Base-by-base conservation (phyloP, 176 grass and related monocot genomes). In the Luzula sylvatica region DNA sequence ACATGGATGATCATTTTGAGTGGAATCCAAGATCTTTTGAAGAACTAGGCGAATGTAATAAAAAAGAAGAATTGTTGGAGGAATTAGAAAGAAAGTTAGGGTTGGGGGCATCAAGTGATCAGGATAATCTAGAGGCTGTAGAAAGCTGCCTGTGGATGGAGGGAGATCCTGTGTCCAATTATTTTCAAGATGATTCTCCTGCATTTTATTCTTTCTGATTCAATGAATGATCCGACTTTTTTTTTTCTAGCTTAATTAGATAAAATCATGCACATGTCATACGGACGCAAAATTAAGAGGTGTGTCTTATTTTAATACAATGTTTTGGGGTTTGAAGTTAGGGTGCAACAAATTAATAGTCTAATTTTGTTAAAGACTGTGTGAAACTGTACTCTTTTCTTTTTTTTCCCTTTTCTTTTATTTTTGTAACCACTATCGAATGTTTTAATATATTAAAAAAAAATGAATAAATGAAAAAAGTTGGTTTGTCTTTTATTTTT, bases 71-170 rank as follows among this genome's bases (percentile, higher is more conserved):
- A 55, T 61, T 8, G 87, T 65, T 86, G 73, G 66, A 81, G 20
- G 48, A 82, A 38, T 71, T 93, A 61, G 87, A 93, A 70, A 54
- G 58, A 59, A 81, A 93, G 66, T 48, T 93, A 6, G 87, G 87
- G 26, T 63, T 86, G 60, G 81, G 81, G 77, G 58, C 0, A 9
- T 4, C 7, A 9, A 35, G 26, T 40, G 29, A 56, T 7, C 78
- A 78, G 7, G 83, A 87, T 18, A 44, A 56, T 66, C 77, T 56
- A 42, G 20, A 26, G 1, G 22, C 13, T 14, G 22, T 11, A 3
- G 39, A 25, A 58, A 45, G 44, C 12, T 45, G 43, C 16, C 35
- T 39, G 3, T 17, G 35, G 27, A 7, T 38, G 35, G 46, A 67
- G 11, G 27, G 17, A 24, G 78, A 43, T 58, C 78, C 59, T 16